Conservation (phyloP, 2,329 filamentous ascomycete species). For the Decorospora gaudefroyi region DNA sequence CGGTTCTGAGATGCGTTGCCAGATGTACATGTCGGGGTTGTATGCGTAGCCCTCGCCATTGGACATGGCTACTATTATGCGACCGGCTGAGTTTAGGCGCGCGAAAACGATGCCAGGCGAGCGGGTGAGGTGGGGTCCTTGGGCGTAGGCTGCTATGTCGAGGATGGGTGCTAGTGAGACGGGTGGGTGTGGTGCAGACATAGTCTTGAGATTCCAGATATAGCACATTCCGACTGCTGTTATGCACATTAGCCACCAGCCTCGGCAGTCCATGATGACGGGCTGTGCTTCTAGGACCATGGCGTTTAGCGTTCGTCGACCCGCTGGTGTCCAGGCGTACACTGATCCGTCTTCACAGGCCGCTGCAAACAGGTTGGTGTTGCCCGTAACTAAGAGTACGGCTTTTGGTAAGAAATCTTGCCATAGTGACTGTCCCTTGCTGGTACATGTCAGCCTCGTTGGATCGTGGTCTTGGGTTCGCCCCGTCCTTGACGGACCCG, state of each 20-base stretch:
- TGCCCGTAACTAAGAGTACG: slow-evolving; percentile 88
- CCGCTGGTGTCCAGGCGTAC: slow-evolving; percentile 90
- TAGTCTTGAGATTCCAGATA: slow-evolving; percentile 87
- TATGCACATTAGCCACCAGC: slow-evolving; percentile 87
- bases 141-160: slow-evolving; percentile 79
- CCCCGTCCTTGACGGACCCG: slow-evolving; percentile 62
- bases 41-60: slow-evolving; percentile 96
- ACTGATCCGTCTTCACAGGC: slow-evolving; percentile 91
- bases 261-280: slow-evolving; percentile 88
- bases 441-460: slow-evolving; percentile 78
- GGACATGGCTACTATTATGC: slow-evolving; percentile 85
- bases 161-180: slow-evolving; percentile 86
- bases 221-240: slow-evolving; percentile 86
- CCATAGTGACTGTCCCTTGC: slow-evolving; percentile 82
- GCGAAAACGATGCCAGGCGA: slow-evolving; percentile 88
- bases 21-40: slow-evolving; percentile 79
- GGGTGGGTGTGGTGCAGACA: slow-evolving; percentile 84
- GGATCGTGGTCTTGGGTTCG: slow-evolving; percentile 73
- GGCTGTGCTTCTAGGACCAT: slow-evolving; percentile 89
- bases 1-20: slow-evolving; percentile 93
- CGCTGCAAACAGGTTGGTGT: slow-evolving; percentile 86
- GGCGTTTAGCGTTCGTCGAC: slow-evolving; percentile 80
- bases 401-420: slow-evolving; percentile 88
- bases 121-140: slow-evolving; percentile 76
- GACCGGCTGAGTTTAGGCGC: slow-evolving; percentile 83